Evolutionary conservation across 1,284 basidiomycete species (phyloP).

Genomic region (Apiotrichum veenhuisii): DNA sequence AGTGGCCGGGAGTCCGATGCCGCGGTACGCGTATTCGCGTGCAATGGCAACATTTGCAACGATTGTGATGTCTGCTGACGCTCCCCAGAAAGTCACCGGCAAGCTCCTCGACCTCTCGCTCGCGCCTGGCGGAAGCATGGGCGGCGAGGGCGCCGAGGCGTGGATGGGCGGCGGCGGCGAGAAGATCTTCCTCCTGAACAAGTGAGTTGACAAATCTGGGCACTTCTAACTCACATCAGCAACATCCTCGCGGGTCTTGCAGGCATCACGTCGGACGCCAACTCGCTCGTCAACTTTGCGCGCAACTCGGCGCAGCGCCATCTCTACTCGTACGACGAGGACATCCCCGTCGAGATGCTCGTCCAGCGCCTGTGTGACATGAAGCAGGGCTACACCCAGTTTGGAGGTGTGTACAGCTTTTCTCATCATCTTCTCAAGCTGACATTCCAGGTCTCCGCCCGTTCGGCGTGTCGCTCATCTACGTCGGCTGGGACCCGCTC

Average conservation of each 20-base stretch:
- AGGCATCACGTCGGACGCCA: constrained; percentile 94
- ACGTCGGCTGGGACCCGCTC: constrained; percentile 93
- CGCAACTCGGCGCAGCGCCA: constrained; percentile 86
- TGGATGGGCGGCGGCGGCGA: constrained; percentile 81
- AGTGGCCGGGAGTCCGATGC: not conserved
- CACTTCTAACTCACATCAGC: constrained; percentile 52
- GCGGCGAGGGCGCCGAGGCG: constrained; percentile 61
- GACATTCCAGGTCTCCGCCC: constrained; percentile 75
- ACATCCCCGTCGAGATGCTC: constrained; percentile 95
- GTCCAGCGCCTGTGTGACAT: constrained; percentile 92
- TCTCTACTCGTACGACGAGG: constrained; percentile 86
- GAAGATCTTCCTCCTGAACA: constrained; percentile 93
- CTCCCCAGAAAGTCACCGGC: constrained; percentile 77
- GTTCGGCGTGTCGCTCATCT: constrained; percentile 94
- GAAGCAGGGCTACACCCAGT: constrained; percentile 99
- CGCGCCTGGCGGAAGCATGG: constrained; percentile 66
- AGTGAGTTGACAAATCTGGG: constrained; percentile 45
- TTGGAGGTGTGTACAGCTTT: constrained; percentile 65
- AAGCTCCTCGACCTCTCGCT: constrained; percentile 88
- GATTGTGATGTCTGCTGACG: not conserved
- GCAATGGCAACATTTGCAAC: too few species aligned
- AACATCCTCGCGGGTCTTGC: constrained; percentile 95
- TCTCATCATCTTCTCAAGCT: not conserved
- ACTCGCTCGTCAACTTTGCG: constrained; percentile 93
- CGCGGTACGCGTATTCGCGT: too few species aligned